Base-by-base conservation (phyloP, 2,329 filamentous ascomycete genomes). In the Cyphellophora attinorum region DNA sequence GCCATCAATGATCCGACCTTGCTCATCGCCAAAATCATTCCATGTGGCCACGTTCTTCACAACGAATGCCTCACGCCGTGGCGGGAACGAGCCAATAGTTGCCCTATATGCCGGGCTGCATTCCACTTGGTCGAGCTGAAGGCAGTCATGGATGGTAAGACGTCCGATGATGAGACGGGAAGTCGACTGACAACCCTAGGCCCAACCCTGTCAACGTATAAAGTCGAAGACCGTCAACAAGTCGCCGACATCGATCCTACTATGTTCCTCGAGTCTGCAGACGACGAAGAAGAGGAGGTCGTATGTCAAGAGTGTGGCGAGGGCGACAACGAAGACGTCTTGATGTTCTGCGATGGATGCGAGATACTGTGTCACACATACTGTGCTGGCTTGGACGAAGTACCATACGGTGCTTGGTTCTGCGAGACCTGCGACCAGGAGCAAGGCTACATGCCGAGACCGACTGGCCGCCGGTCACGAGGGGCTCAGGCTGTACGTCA, bases 41-140 rank as follows among this genome's bases (percentile, higher is more conserved):
- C 85, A 30, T 98, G 91, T 61, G 83, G 85, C 39, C 93, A 98
- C 67, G 74, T 88, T 49, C 70, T 98, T 49, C 91, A 98, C 64
- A 81, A 98, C 64, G 78, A 81, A 34, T 98, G 91, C 60, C 72
- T 98, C 48, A 81, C 82, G 50, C 85, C 86, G 49, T 98, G 91
- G 91, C 85, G 89, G 29, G 85, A 93, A 61, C 82, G 93, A 58
- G 89, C 91, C 45, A 98, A 96, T 62, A 95, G 88, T 56, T 98
- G 91, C 60, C 91, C 91, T 29, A 94, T 98, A 59, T 98, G 91
- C 62, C 83, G 91, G 48, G 82, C 85, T 51, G 77, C 74, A 44
- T 96, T 98, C 66, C 89, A 96, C 60, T 65, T 81, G 50, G 88
- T 98, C 47, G 78, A 91, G 56, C 78, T 98, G 42, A 81, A 81